These are phyloP conservation scores for Chlorencoelia australis DNA, from an alignment of 2,329 filamentous ascomycete species.

Conservation along the genomic window DNA sequence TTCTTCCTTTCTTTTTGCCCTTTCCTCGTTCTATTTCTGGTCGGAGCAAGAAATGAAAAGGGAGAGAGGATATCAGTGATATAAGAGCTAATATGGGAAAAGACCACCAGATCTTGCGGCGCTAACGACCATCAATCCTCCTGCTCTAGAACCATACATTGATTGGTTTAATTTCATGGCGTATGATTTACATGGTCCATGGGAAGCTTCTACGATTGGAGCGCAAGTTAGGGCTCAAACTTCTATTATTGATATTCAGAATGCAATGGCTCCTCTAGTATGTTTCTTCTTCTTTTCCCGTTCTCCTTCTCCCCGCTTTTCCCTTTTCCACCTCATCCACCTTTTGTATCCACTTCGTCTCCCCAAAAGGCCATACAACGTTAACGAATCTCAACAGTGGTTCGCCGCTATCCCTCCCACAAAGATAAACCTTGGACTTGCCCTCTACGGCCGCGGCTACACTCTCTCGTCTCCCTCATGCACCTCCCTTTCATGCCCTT, in stretches of 20 bases:
- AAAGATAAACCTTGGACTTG: conserved; percentile 38
- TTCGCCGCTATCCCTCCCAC: conserved; percentile 29
- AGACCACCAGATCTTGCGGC: conserved; percentile 27
- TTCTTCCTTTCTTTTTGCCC: not conserved
- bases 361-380: too few species aligned
- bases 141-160: conserved; percentile 18
- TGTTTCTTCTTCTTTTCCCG: too few species aligned
- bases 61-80: too few species aligned
- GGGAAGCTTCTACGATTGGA: conserved; percentile 30
- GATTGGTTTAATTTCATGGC: conserved; percentile 30
- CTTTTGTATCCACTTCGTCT: too few species aligned
- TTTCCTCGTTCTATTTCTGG: too few species aligned
- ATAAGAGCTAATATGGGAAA: too few species aligned
- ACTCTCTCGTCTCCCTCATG: conserved; percentile 23
- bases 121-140: conserved; percentile 26
- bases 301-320: too few species aligned
- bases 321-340: too few species aligned
- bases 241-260: conserved; percentile 33
- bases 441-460: conserved; percentile 38
- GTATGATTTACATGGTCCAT: conserved; percentile 33
- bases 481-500: conserved; percentile 21
- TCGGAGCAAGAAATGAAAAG: too few species aligned
- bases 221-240: conserved; percentile 31
- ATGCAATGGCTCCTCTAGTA: conserved; percentile 28
- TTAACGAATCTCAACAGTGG: too few species aligned